Conservation (phyloP, 345 rosid species). For the Murraya paniculata region DNA sequence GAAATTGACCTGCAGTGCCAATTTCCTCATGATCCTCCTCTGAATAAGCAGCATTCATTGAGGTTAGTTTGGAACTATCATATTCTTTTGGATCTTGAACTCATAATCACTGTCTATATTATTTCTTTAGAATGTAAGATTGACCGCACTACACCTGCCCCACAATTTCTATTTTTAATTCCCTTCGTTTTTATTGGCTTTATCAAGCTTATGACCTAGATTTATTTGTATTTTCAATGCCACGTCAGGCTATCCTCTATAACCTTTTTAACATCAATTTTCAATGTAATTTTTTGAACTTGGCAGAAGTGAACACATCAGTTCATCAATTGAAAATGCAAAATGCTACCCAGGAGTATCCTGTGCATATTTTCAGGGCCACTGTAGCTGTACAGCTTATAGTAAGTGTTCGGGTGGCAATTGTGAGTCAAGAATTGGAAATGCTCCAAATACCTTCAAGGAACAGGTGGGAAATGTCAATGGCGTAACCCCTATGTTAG, state of each 20-base stretch:
- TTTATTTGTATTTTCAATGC: background rate
- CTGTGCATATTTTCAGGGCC: conserved; percentile 17
- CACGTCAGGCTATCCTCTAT: background rate
- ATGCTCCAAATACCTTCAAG: conserved; percentile 11
- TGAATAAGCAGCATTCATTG: conserved; percentile 18
- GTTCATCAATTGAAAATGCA: conserved; percentile 20
- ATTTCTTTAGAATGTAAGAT: background rate
- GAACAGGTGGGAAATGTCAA: conserved; percentile 12
- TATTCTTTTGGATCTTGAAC: background rate
- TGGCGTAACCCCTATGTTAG: conserved; percentile 13
- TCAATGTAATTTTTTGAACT: conserved; percentile 15
- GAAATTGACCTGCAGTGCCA: conserved; percentile 27
- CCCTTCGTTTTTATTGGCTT: background rate
- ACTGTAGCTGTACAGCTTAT: conserved; percentile 26
- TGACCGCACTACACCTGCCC: background rate
- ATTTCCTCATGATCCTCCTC: conserved; percentile 20
- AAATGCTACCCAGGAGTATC: conserved; percentile 29
- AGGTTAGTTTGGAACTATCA: conserved; percentile 25
- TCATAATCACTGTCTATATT: background rate
- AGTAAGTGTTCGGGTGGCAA: conserved; percentile 25
- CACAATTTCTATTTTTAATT: background rate
- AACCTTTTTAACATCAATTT: background rate
- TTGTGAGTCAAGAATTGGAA: conserved; percentile 22
- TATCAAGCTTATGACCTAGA: background rate
- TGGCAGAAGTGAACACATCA: conserved; percentile 24